phyloP scores from a whole-genome alignment of 1,284 basidiomycete species.

The Schizophyllum amplum region DNA sequence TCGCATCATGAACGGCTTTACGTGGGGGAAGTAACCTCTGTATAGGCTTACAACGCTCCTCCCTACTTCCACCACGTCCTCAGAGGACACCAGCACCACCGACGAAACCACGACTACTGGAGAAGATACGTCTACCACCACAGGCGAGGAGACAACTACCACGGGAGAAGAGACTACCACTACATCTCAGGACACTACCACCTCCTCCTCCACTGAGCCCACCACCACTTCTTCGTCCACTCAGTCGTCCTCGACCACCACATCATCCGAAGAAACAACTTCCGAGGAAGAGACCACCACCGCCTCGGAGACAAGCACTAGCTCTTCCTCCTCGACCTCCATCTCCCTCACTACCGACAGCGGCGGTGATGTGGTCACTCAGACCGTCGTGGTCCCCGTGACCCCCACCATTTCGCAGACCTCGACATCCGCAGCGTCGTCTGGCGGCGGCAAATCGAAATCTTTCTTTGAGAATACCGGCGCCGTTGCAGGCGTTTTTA shows the following conservation, averaged over 20 bases:
- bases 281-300: not conserved
- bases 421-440: not conserved
- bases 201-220: not conserved
- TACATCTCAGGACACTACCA: not conserved
- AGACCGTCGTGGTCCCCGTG: not conserved
- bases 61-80: not conserved
- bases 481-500: conserved; percentile 34
- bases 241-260: not conserved
- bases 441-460: not conserved
- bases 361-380: not conserved
- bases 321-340: not conserved
- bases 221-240: not conserved
- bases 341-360: not conserved
- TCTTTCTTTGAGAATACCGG: conserved; percentile 37
- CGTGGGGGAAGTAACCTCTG: not conserved
- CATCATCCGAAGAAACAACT: not conserved
- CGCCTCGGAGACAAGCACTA: not conserved
- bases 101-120: not conserved
- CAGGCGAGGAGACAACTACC: not conserved
- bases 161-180: not conserved
- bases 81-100: not conserved
- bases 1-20: not conserved
- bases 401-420: not conserved
- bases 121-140: not conserved
- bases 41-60: not conserved